Evolutionary conservation across 768 basidiomycete species (phyloP), one percentile per base, ranked within the genome.

Genomic region (Grammothele lineata): DNA sequence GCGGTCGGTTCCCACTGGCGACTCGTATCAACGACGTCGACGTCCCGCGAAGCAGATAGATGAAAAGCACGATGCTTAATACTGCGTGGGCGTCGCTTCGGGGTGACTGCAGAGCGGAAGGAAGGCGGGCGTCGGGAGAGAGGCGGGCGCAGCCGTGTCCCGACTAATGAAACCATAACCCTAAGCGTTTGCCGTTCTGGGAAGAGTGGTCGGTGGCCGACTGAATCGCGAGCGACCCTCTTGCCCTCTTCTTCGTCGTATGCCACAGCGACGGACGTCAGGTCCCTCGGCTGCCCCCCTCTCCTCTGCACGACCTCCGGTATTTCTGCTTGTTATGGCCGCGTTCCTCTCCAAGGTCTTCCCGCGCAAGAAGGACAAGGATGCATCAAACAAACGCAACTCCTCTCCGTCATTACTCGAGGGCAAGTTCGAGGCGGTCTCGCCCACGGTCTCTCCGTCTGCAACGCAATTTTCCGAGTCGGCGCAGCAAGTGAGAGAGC

Each of bases 291-390:
- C 34, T 43, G 25, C 27, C 40, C 25, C 25, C 18, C 27, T n/a
- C n/a, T n/a, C n/a, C n/a, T n/a, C n/a, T n/a, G n/a, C n/a, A n/a
- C n/a, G n/a, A n/a, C n/a, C n/a, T n/a, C n/a, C n/a, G n/a, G n/a
- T n/a, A 18, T 18, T 15, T 33, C 35, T n/a, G 5, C 30, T 17
- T 36, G 35, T 37, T 18, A 75, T 75, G 74, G 70, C 83, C 65
- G 82, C 83, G 52, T 86, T 88, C 71, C 66, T 88, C 60, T 79
- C 82, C 65, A 88, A 85, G 62, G 81, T 88, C 57, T 83, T 87
- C 58, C 81, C 81, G 67, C 78, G 85, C 66, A 87, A 79, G 69
- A 85, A 76, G 67, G 82, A 82, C 56, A 74, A 73, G 57, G 69
- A 73, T 25, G 57, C 68, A 32, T 58, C 59, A 37, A 47, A 48